Percentiles rank a stretch among this genome's conserved stretches.
Evolutionary conservation across 1,284 basidiomycete species (phyloP).

Genomic region (Ustilago trichophora): DNA sequence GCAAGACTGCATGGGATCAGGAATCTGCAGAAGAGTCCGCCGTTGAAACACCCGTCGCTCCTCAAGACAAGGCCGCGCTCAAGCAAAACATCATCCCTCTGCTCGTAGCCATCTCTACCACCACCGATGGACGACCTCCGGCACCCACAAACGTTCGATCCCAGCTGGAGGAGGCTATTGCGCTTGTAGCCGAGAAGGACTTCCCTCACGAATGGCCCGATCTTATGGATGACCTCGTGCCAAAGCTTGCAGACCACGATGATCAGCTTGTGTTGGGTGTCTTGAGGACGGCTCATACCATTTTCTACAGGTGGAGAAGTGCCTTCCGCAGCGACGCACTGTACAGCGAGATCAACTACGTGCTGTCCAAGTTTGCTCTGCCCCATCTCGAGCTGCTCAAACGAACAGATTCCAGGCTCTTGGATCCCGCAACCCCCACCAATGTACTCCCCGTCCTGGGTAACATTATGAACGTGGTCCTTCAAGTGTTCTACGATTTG

Average conservation of each 20-base stretch:
- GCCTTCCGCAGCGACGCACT: conserved; percentile 87
- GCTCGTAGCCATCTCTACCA: conserved; percentile 75
- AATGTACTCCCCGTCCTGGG: conserved; percentile 64
- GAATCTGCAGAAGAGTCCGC: conserved; percentile 47
- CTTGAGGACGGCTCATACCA: conserved; percentile 91
- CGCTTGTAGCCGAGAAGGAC: conserved; percentile 59
- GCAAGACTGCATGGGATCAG: conserved; percentile 60
- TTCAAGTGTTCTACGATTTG: conserved; percentile 92
- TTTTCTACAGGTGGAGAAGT: conserved; percentile 91
- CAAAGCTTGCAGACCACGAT: conserved; percentile 77
- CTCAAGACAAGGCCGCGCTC: conserved; percentile 74
- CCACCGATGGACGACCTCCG: conserved; percentile 27
- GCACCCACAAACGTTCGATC: conserved; percentile 53
- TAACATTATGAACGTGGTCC: conserved; percentile 71
- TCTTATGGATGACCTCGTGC: conserved; percentile 68
- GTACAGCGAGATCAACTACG: conserved; percentile 91
- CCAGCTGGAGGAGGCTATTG: conserved; percentile 61
- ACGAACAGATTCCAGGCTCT: conserved; percentile 53
- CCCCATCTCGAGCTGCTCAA: conserved; percentile 77
- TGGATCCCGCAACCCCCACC: conserved; percentile 67
- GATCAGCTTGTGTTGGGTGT: conserved; percentile 88
- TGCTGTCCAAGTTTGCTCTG: conserved; percentile 81
- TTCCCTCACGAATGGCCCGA: conserved; percentile 60
- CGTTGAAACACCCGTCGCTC: conserved; percentile 5
- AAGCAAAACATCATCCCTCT: conserved; percentile 79